phyloP scores from a whole-genome alignment of 441 rosid species.

The Cnidoscolus chayamansa region DNA sequence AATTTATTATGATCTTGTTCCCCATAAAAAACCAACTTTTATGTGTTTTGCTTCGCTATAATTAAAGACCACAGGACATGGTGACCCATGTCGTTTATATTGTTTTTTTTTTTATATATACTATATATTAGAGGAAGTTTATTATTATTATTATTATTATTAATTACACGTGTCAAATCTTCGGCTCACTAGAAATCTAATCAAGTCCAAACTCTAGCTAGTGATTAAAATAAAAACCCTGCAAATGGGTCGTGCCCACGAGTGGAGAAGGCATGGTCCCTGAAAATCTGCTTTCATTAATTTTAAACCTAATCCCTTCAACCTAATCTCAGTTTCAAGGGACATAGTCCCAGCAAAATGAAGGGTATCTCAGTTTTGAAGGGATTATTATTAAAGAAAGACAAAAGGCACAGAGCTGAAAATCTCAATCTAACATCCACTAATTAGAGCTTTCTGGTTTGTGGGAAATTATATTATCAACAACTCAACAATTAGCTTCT shows the following conservation, averaged over 20 bases:
- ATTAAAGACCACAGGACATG: slow-evolving; percentile 5
- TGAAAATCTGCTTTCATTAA: slow-evolving; percentile 28
- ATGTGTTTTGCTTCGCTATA: not conserved
- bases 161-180: slow-evolving; percentile 14
- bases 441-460: slow-evolving; percentile 3
- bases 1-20: slow-evolving; percentile 1
- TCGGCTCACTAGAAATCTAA: not conserved
- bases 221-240: slow-evolving; percentile 1
- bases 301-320: slow-evolving; percentile 1
- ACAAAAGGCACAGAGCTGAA: no score
- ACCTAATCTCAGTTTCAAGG: slow-evolving; percentile 21
- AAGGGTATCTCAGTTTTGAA: not conserved
- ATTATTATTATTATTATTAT: not conserved
- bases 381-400: not conserved
- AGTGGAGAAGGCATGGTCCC: slow-evolving; percentile 36
- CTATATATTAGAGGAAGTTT: not conserved
- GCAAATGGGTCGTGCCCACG: slow-evolving; percentile 37
- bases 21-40: not conserved
- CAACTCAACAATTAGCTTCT: not conserved
- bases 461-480: not conserved
- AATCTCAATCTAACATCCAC: slow-evolving; percentile 10
- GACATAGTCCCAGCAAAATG: not conserved
- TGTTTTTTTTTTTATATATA: not conserved
- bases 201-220: not conserved
- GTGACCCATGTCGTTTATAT: slow-evolving; percentile 22